Evolutionary conservation across 176 grass and related monocot genomes (phyloP), one percentile per base, ranked within the genome.

Genomic region (Panicum miliaceum): DNA sequence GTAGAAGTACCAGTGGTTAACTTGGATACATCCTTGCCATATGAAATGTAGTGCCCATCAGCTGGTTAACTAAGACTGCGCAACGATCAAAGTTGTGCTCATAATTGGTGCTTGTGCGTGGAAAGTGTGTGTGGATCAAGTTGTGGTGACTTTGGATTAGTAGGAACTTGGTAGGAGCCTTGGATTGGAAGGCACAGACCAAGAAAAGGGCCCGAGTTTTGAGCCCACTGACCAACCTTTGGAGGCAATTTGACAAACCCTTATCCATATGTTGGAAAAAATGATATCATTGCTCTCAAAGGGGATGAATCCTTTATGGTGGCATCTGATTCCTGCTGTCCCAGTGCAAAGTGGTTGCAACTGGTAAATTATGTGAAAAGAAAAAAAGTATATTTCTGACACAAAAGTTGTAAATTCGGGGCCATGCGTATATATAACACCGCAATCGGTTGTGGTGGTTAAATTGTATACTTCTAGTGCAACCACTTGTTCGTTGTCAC

Each of bases 101-200:
- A 86, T 86, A 73, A 81, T 86, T 86, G 77, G 68, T 65, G 68
- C 58, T 64, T 86, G 53, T 36, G 23, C 35, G 25, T 66, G 47
- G 18, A 56, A 59, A 85, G 64, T 68, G 62, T 46, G 20, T 78
- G 76, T 80, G 35, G 77, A 86, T 64, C 62, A 43, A 73, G 76
- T 73, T 45, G 45, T 29, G 12, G 23, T 70, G 27, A 7, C 25
- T 74, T 53, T 66, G 58, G 68, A 81, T 81, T 12, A 86, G 77
- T 16, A 80, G 22, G 84, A 72, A 86, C 34, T 51, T 27, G 1
- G 53, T 58, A 54, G 46, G 53, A 73, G 57, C 35, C 84, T 81
- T 86, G 67, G 16, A 66, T 65, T 81, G 68, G 62, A 85, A 85
- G 51, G 64, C 53, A 61, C 40, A 71, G 2, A 12, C 52, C 52